These are phyloP conservation scores for Coemansia sp. DNA, from an alignment of 192 early-diverging fungal genomes.

Conservation along the genomic window DNA sequence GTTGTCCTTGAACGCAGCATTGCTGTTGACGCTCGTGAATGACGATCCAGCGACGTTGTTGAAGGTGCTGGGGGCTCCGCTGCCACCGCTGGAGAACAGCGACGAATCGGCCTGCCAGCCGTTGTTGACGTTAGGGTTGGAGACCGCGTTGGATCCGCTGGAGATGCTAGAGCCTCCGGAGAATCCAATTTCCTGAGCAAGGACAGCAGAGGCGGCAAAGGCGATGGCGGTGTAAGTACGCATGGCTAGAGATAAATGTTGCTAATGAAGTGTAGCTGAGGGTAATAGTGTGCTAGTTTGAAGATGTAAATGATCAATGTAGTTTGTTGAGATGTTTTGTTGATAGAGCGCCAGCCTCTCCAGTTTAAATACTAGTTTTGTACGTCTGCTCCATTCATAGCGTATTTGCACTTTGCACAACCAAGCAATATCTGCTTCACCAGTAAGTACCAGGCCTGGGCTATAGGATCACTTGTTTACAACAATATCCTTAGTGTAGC, in stretches of 20 bases:
- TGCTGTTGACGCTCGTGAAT: conserved; percentile 47
- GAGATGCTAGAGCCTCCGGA: conserved; percentile 33
- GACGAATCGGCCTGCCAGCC: conserved; percentile 49
- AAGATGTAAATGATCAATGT: background rate
- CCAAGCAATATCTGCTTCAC: background rate
- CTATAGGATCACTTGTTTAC: background rate
- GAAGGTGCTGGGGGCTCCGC: conserved; percentile 29
- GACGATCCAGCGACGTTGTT: conserved; percentile 47
- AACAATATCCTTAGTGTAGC: background rate
- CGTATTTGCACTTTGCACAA: no score
- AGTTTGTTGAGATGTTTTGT: background rate
- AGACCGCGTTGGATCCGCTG: conserved; percentile 41
- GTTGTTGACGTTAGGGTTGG: conserved; percentile 53
- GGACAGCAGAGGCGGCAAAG: conserved; percentile 27
- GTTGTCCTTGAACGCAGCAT: conserved; percentile 50
- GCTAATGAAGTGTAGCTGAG: background rate
- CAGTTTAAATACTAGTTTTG: background rate
- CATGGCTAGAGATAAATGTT: conserved; percentile 23
- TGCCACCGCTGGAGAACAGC: conserved; percentile 12
- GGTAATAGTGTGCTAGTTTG: background rate
- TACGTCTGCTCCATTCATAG: background rate
- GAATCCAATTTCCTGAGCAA: conserved; percentile 48
- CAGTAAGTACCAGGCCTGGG: background rate
- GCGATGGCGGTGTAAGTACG: conserved; percentile 39
- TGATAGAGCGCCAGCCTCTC: background rate